These are phyloP conservation scores for Musa itinerans DNA, from an alignment of 176 grass and related monocot species.

Conservation along the genomic window DNA sequence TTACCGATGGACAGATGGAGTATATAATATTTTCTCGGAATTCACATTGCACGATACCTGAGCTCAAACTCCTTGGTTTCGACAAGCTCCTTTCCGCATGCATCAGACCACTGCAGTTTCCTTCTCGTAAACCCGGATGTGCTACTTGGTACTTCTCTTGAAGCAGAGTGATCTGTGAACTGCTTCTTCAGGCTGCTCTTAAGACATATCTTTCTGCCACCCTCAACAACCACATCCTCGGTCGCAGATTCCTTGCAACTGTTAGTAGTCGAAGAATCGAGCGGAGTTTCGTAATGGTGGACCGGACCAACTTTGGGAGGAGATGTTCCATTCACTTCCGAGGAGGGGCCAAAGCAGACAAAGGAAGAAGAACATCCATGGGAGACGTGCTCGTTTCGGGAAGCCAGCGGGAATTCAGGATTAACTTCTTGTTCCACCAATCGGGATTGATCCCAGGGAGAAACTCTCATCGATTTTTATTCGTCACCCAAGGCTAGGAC, in stretches of 20 bases:
- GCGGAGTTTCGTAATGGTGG: conserved; percentile 7
- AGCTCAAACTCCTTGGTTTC: conserved; percentile 21
- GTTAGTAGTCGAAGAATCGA: conserved; percentile 9
- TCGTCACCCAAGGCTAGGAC: background rate
- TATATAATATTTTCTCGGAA: background rate
- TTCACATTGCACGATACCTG: conserved; percentile 9
- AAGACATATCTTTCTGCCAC: background rate
- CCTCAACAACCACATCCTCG: background rate
- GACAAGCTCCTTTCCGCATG: conserved; percentile 24
- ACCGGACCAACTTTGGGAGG: conserved; percentile 3
- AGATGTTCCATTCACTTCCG: background rate
- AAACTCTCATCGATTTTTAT: conserved; percentile 21
- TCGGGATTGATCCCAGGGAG: conserved; percentile 11
- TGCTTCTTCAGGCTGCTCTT: conserved; percentile 13
- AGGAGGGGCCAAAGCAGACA: conserved; percentile 1
- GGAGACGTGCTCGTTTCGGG: background rate
- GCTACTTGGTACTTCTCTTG: background rate
- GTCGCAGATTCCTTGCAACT: background rate
- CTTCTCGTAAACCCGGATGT: background rate
- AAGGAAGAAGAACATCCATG: conserved; percentile 13
- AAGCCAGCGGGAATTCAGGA: conserved; percentile 18
- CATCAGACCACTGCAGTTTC: conserved; percentile 27
- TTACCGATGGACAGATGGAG: background rate
- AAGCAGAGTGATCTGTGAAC: background rate
- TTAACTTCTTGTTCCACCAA: conserved; percentile 8